Percentiles rank a stretch among this genome's conserved stretches.
phyloP scores from a whole-genome alignment of 1,284 basidiomycete species.

The Lignosus rhinocerotis region DNA sequence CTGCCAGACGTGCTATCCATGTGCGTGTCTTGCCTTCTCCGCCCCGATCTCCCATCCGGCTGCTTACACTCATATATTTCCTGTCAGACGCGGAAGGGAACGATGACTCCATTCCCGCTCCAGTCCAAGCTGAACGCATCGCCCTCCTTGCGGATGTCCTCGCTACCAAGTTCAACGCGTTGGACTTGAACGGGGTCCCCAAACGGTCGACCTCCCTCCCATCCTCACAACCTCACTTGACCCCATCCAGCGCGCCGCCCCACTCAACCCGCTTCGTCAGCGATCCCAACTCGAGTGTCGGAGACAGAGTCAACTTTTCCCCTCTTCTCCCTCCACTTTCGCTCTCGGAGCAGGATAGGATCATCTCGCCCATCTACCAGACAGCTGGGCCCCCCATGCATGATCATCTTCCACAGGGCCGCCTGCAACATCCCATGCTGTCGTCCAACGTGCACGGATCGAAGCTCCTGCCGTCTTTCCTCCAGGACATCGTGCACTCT shows the following conservation, averaged over 20 bases:
- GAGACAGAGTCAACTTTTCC: constrained; percentile 9
- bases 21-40: constrained; percentile 43
- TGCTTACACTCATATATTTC: not conserved
- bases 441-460: constrained; percentile 25
- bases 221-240: constrained; percentile 4
- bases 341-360: constrained; percentile 15
- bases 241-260: constrained; percentile 11
- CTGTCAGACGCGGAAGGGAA: constrained; percentile 76
- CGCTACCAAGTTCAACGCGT: constrained; percentile 45
- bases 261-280: constrained; percentile 9
- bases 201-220: not conserved
- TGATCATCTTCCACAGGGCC: constrained; percentile 18
- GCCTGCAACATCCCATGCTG: constrained; percentile 13
- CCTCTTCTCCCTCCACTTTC: constrained; percentile 16
- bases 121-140: constrained; percentile 81
- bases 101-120: constrained; percentile 77
- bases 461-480: constrained; percentile 65
- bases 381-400: constrained; percentile 45
- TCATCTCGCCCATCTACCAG: constrained; percentile 63
- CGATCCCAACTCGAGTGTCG: constrained; percentile 2
- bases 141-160: constrained; percentile 71
- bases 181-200: constrained; percentile 14
- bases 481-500: constrained; percentile 70
- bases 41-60: not conserved
- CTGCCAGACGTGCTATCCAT: constrained; percentile 86